These are phyloP conservation scores for Earliella scabrosa DNA, from an alignment of 1,284 basidiomycete species.

Conservation along the genomic window DNA sequence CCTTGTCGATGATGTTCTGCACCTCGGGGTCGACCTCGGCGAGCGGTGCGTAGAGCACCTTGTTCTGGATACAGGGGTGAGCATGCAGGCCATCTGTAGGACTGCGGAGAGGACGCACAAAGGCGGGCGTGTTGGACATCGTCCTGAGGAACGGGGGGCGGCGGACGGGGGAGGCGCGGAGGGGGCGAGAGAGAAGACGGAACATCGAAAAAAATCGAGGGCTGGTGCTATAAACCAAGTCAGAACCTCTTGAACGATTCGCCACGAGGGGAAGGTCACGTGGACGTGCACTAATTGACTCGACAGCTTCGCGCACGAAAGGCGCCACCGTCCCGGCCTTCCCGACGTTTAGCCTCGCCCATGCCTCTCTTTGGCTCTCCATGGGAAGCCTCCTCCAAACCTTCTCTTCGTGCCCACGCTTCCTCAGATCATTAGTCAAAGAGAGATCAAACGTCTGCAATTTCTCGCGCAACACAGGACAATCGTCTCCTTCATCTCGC, in stretches of 20 bases:
- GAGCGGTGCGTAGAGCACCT: constrained; percentile 86
- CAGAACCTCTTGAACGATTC: constrained; percentile 13
- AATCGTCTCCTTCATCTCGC: no score
- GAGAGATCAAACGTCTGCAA: no score
- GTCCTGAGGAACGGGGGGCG: constrained; percentile 36
- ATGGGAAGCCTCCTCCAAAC: no score
- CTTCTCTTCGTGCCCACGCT: no score
- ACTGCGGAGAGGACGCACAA: constrained; percentile 47
- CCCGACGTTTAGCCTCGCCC: neutral
- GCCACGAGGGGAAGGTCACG: constrained; percentile 17
- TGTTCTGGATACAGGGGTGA: constrained; percentile 67
- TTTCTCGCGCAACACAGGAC: no score
- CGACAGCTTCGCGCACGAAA: constrained; percentile 3
- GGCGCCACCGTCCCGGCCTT: neutral
- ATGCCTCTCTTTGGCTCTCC: neutral
- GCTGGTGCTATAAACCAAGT: constrained; percentile 28
- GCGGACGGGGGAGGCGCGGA: constrained; percentile 23
- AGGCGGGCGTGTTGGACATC: constrained; percentile 64
- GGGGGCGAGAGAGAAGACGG: constrained; percentile 33
- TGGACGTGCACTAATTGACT: constrained; percentile 19
- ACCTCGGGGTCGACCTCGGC: constrained; percentile 94
- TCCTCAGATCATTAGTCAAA: no score
- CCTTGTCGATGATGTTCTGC: constrained; percentile 97
- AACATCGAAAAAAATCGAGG: constrained; percentile 31
- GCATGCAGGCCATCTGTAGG: neutral